Base-by-base conservation (phyloP, 805 yeast species). In the Monosporozyma servazzii region DNA sequence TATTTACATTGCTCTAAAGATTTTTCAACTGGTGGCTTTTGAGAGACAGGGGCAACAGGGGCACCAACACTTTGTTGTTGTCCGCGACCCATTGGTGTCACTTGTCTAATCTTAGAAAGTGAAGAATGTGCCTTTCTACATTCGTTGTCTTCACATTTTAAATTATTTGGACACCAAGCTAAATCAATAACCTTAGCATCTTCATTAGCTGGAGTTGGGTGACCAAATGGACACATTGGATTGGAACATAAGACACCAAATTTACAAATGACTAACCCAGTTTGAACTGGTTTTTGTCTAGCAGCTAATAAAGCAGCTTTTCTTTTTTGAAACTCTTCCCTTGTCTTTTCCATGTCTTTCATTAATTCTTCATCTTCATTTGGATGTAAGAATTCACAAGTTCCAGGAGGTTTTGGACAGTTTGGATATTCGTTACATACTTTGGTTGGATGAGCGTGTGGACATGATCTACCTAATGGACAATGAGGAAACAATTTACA, bases 71-170 rank as follows among this genome's bases (percentile, higher is more conserved):
- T 15, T 18, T 39, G 42, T 18, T 11, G 33, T 3, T 15, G 33
- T 9, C 36, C 33, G 10, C 25, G 39, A 18, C 64, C 61, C 52
- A 64, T 39, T 45, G 73, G 68, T 33, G 61, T 59, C 27, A 71
- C 70, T 48, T 66, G 66, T 56, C 57, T 72, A 42, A 76, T 66
- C 54, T 74, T 70, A 9, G 79, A 76, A 40, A 90, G 84, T 2
- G 96, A 87, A 2, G 96, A 87, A 68, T 89, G 97, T 0, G 95
- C 89, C 59, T 78, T 82, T 50, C 72, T 72, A 70, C 97, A 89
- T 15, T 62, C 58, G 0, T 75, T 66, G 62, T 88, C 79, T 25
- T 68, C 57, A 71, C 96, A 89, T 20, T 69, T 66, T 57, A 83
- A 76, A 56, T 86, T 86, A 37, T 74, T 79, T 7, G 82, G 71